These are phyloP conservation scores for Dioszegia aurantiaca DNA, from an alignment of 768 basidiomycete genomes.

Conservation along the genomic window DNA sequence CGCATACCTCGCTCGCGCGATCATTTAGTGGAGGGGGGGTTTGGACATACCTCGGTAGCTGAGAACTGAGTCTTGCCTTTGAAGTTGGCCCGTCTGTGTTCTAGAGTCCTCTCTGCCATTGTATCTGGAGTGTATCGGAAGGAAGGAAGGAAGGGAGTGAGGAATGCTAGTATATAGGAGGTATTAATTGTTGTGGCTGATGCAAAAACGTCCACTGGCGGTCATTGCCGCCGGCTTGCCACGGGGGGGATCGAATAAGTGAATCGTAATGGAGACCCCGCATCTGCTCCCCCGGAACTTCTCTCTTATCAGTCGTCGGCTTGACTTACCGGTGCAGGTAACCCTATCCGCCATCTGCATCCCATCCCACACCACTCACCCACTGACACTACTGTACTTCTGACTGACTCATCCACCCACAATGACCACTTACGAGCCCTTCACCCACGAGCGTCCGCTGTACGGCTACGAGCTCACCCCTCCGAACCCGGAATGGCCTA, in stretches of 20 bases:
- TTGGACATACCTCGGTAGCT: constrained; percentile 47
- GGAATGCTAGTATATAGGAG: not conserved
- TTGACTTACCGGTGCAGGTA: too few species aligned
- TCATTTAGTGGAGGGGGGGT: not conserved
- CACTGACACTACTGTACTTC: too few species aligned
- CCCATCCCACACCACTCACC: too few species aligned
- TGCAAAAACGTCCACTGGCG: too few species aligned
- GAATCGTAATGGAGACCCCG: too few species aligned
- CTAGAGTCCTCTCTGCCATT: constrained; percentile 50
- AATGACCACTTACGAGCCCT: constrained; percentile 9
- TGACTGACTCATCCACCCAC: not conserved
- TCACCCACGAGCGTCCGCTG: constrained; percentile 18
- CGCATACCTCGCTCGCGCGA: too few species aligned
- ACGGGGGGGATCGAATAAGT: too few species aligned
- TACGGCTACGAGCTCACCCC: constrained; percentile 31
- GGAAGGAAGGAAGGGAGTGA: not conserved
- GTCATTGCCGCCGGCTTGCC: too few species aligned
- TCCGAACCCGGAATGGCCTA: constrained; percentile 33
- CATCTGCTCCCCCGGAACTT: too few species aligned
- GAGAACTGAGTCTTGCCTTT: constrained; percentile 53
- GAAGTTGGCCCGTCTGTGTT: constrained; percentile 51
- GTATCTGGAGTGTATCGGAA: constrained; percentile 13
- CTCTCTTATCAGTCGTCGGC: too few species aligned
- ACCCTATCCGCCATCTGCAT: too few species aligned
- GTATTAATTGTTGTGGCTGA: not conserved